Percentiles rank a stretch among this genome's conserved stretches.
These are phyloP conservation scores for Diatrype stigma DNA, from an alignment of 2,329 filamentous ascomycete species.

Conservation along the genomic window DNA sequence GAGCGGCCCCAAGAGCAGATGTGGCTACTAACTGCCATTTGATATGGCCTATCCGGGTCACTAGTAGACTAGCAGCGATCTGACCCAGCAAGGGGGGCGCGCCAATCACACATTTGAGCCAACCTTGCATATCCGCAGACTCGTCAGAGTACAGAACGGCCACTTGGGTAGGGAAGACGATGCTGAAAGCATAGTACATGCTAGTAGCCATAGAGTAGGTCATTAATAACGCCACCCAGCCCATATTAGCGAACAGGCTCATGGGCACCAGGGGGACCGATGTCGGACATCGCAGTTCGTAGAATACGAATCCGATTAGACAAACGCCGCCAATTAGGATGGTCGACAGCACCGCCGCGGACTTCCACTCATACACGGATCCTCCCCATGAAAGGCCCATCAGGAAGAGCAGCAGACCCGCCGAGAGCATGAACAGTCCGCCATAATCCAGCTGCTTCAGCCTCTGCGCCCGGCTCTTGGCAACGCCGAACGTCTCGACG, in stretches of 20 bases:
- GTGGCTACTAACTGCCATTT: too few relatives aligned
- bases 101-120: too few relatives aligned
- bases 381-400: conserved; percentile 44
- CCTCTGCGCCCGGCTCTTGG: conserved; percentile 31
- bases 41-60: too few relatives aligned
- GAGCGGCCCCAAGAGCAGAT: too few relatives aligned
- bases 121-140: too few relatives aligned
- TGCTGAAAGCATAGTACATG: too few relatives aligned
- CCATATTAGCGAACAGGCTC: conserved; percentile 6
- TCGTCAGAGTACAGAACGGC: too few relatives aligned
- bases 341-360: conserved; percentile 33
- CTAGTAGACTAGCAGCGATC: too few relatives aligned
- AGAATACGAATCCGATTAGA: conserved; percentile 33
- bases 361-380: conserved; percentile 38
- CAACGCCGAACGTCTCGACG: conserved; percentile 33
- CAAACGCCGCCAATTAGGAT: conserved; percentile 31
- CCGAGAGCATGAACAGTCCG: conserved; percentile 41
- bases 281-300: conserved; percentile 32
- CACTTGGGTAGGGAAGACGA: too few relatives aligned
- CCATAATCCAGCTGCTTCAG: conserved; percentile 37
- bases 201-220: too few relatives aligned
- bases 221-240: too few relatives aligned
- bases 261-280: conserved; percentile 26
- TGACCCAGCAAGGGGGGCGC: too few relatives aligned
- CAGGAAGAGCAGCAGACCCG: conserved; percentile 40